Conservation (phyloP, 1,284 basidiomycete species). For the Melampsora larici-populina region DNA sequence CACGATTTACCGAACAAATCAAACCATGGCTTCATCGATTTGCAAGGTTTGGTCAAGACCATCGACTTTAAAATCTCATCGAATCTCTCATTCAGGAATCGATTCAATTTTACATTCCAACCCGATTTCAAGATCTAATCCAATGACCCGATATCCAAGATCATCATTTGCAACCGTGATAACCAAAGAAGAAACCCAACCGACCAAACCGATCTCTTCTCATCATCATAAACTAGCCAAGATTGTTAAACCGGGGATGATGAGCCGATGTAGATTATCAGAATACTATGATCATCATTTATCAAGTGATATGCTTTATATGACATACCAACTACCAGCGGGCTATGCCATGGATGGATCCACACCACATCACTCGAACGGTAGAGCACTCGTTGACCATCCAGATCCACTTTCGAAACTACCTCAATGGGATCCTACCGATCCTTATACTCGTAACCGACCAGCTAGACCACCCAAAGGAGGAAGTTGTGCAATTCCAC, state of each 20-base stretch:
- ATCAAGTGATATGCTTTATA: slow-evolving; percentile 85
- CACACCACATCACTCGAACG: slow-evolving; percentile 53
- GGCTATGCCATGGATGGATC: slow-evolving; percentile 48
- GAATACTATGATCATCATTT: slow-evolving; percentile 83
- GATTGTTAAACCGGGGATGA: slow-evolving; percentile 54
- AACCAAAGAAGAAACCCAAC: too few relatives aligned
- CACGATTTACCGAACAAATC: too few relatives aligned
- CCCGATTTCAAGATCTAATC: too few relatives aligned
- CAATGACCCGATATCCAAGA: too few relatives aligned
- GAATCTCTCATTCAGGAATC: too few relatives aligned
- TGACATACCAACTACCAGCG: slow-evolving; percentile 74
- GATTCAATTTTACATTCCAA: too few relatives aligned
- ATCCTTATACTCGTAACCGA: slow-evolving; percentile 74
- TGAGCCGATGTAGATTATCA: slow-evolving; percentile 70
- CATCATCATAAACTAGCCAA: too few relatives aligned
- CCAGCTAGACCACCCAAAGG: slow-evolving; percentile 68
- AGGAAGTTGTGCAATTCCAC: slow-evolving; percentile 65
- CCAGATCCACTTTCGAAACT: slow-evolving; percentile 58
- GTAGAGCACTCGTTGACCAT: slow-evolving; percentile 52
- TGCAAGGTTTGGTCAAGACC: too few relatives aligned
- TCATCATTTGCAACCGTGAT: too few relatives aligned
- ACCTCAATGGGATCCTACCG: slow-evolving; percentile 68
- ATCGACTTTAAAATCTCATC: too few relatives aligned
- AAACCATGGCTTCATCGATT: too few relatives aligned
- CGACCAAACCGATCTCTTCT: too few relatives aligned